These are phyloP conservation scores for Hamamelis virginiana DNA, from an alignment of 164 flowering plant genomes.

Conservation along the genomic window DNA sequence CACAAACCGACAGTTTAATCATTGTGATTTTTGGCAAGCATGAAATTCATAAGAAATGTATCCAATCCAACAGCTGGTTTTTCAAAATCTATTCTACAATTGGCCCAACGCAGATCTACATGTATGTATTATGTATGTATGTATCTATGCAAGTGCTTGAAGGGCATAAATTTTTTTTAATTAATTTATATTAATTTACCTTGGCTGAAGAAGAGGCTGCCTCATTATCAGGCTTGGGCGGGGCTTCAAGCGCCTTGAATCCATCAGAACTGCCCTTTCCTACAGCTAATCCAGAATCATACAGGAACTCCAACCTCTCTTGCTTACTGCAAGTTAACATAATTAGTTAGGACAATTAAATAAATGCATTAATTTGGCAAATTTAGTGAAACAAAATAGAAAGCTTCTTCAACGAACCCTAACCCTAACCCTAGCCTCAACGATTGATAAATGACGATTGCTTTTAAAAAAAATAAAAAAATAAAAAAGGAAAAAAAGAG, in stretches of 20 bases:
- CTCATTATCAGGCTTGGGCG: constrained; percentile 33
- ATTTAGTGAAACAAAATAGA: constrained; percentile 13
- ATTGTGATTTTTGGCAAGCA: too few species aligned
- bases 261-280: constrained; percentile 66
- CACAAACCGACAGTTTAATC: too few species aligned
- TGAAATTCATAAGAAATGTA: too few species aligned
- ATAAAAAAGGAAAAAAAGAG: background rate
- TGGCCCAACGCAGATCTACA: too few species aligned
- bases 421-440: constrained; percentile 5
- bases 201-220: constrained; percentile 36
- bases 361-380: background rate
- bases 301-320: constrained; percentile 90
- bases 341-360: background rate
- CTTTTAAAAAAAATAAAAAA: background rate
- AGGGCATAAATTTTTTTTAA: too few species aligned
- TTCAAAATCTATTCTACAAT: too few species aligned
- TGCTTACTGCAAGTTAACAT: constrained; percentile 68
- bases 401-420: too few species aligned
- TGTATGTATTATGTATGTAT: too few species aligned
- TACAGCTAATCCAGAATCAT: constrained; percentile 91
- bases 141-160: too few species aligned
- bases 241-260: constrained; percentile 61
- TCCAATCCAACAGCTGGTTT: too few species aligned
- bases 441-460: too few species aligned
- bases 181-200: too few species aligned